Evolutionary conservation across 2,329 filamentous ascomycete genomes (phyloP), one percentile per base, ranked within the genome.

Genomic region (Colletotrichum sp.): DNA sequence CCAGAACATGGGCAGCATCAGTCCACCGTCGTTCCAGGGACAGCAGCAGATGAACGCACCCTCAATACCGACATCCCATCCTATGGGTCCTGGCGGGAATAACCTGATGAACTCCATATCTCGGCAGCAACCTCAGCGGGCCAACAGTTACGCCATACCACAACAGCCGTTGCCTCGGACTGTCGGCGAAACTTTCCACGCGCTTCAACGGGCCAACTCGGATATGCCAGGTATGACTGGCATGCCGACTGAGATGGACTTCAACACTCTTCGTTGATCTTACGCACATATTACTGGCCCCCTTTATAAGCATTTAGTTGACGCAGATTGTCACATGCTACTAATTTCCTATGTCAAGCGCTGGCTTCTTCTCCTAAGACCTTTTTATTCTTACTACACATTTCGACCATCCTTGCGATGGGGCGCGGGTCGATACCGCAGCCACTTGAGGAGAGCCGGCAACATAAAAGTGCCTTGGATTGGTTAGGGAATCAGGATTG

Each of bases 161-260:
- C 84, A 85, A 22, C 78, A 80, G 6, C 82, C 82, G 27, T 81
- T 88, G 72, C 82, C 83, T 3, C 84, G 86, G 62, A 87, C 87
- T 2, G 85, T 89, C 1, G 86, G 85, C 5, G 88, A 89, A 52
- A 52, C 43, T 66, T 91, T 89, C 66, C 88, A 90, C 30, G 85
- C 86, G 2, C 78, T 90, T 4, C 88, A 89, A 72, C 83, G 88
- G 52, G 84, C 85, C 13, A 86, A 85, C 68, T 83, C 86, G 1
- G 87, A 88, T 56, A 83, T 76, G 52, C 74, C 73, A 3, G 73
- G 69, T 36, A 66, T 78, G 61, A 67, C 76, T 9, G 62, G 76
- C 56, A 77, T 78, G 62, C 32, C 25, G 5, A 27, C 65, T 9
- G 77, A 77, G 27, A 78, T 78, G 76, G 76, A 78, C 36, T 78